Percentiles rank a stretch among this genome's conserved stretches.
Conservation (phyloP, 331 rosid genomes). For the Quercus phellos region DNA sequence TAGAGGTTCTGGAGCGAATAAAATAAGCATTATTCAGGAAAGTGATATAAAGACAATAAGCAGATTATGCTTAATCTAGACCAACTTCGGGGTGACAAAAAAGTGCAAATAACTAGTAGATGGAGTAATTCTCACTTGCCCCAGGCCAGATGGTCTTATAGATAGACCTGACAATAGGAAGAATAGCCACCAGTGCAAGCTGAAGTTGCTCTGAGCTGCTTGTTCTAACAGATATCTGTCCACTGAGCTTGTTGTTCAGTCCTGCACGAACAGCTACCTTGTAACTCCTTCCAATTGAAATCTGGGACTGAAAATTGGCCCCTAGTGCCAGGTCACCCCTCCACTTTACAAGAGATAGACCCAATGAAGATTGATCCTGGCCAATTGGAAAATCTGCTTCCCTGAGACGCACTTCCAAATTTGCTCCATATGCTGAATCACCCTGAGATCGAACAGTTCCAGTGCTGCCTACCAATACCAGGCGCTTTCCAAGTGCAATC, state of each 20-base stretch:
- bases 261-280: slow-evolving; percentile 83
- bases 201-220: slow-evolving; percentile 92
- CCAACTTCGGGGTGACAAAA: not conserved
- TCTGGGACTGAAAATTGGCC: slow-evolving; percentile 74
- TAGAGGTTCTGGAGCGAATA: not conserved
- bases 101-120: slow-evolving; percentile 43
- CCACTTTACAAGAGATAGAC: slow-evolving; percentile 84
- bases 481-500: slow-evolving; percentile 77
- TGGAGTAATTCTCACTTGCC: slow-evolving; percentile 59
- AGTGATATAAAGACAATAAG: not conserved
- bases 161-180: slow-evolving; percentile 64
- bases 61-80: not conserved
- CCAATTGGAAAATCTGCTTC: slow-evolving; percentile 93
- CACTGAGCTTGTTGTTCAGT: slow-evolving; percentile 85
- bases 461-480: slow-evolving; percentile 70
- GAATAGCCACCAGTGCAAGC: slow-evolving; percentile 68
- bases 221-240: slow-evolving; percentile 71
- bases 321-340: slow-evolving; percentile 79
- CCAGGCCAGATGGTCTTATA: slow-evolving; percentile 66
- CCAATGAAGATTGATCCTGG: slow-evolving; percentile 78
- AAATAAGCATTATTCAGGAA: slow-evolving; percentile 1
- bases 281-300: slow-evolving; percentile 75
- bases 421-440: slow-evolving; percentile 81
- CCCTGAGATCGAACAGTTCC: slow-evolving; percentile 73
- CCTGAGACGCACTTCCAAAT: slow-evolving; percentile 76